A percentile compares a stretch with the other conserved stretches of the same genome.
These are phyloP conservation scores for maize (Zea mays) DNA, from an alignment of 176 grass and related monocot species.

Conservation along the genomic window Zm-B73-REFERENCE-NAM-5.0 NC_050096.1:62068001-62068500, in stretches of 20 bases:
- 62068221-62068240: not conserved
- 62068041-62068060: constrained; percentile 98
- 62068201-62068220: not conserved
- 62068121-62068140: constrained; percentile 68
- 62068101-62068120: constrained; percentile 71
- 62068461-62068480: too few relatives aligned
- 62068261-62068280: too few relatives aligned
- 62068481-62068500: too few relatives aligned
- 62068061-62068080: constrained; percentile 94
- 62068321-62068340: too few relatives aligned
- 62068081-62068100: constrained; percentile 78
- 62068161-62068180: not conserved
- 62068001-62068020: constrained; percentile 59
- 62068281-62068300: too few relatives aligned
- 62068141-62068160: constrained; percentile 68
- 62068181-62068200: not conserved
- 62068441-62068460: too few relatives aligned
- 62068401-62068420: too few relatives aligned
- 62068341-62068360: too few relatives aligned
- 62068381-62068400: too few relatives aligned
- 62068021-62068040: constrained; percentile 85
- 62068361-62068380: too few relatives aligned
- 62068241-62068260: not conserved
- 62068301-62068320: too few relatives aligned
- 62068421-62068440: too few relatives aligned